Base-by-base conservation (phyloP, 345 rosid genomes). In the Raphanus sativus region DNA sequence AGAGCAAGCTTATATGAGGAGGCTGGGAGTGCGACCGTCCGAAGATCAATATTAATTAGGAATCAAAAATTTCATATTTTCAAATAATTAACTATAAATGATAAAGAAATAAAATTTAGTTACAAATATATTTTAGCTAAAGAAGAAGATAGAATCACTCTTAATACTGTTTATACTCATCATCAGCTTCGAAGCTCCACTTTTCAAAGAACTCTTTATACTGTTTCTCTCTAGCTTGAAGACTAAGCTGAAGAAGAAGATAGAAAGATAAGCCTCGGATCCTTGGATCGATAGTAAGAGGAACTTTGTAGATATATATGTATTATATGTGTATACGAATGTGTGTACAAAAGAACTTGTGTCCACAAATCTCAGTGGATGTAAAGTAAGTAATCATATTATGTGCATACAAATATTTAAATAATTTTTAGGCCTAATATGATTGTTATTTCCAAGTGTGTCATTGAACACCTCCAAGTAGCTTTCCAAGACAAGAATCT, bases 401-500 rank as follows among this genome's bases (percentile, higher is more conserved):
- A 3, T 40, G 29, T 74, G 11, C 42, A 59, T 66, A 74, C 26
- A 10, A 26, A 62, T 55, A 28, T 33, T 15, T 8, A 42, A n/a
- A n/a, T n/a, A n/a, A n/a, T n/a, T n/a, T n/a, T n/a, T n/a, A n/a
- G n/a, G n/a, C n/a, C n/a, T n/a, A n/a, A n/a, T 11, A 4, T n/a
- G 13, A 66, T 12, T 34, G 21, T 12, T 21, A 54, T 54, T 54
- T 69, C 62, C 48, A 69, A 69, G 62, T 33, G 62, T 3, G 48
- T 9, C 30, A 33, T 56, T 56, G 64, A 70, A 3, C 30, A 69
- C 26, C 62, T 8, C 13, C 21, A 69, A 69, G 29, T 70, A 26
- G 59, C 59, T 45, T 71, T 71, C 67, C 75, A 72, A 61, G 60
- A 72, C 75, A 29, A 4, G 75, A 42, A 8, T 42, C 59, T 58